Conservation (phyloP, 352 stramenopile species). For the Phytophthora agathidicida region DNA sequence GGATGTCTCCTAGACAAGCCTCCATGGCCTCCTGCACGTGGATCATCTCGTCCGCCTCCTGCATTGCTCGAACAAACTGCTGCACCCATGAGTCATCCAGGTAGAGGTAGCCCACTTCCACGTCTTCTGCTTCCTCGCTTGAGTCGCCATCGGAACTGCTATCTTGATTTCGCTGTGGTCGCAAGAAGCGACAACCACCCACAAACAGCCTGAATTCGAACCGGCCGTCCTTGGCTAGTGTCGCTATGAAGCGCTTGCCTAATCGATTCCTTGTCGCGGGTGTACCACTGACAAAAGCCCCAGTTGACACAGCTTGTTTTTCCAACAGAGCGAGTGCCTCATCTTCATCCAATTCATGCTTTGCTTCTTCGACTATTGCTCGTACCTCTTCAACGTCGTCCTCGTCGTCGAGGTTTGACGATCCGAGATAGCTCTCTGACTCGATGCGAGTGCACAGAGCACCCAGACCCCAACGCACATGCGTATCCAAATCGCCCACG, state of each 20-base stretch:
- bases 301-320: conserved; percentile 43
- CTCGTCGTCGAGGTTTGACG: conserved; percentile 32
- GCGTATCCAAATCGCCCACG: conserved; percentile 71
- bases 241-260: conserved; percentile 62
- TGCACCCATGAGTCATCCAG: conserved; percentile 60
- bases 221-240: conserved; percentile 71
- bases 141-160: conserved; percentile 9
- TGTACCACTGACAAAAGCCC: conserved; percentile 13
- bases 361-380: conserved; percentile 10
- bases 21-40: conserved; percentile 68
- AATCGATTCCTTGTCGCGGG: conserved; percentile 23
- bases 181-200: conserved; percentile 42
- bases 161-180: conserved; percentile 15
- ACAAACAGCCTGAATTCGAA: conserved; percentile 67
- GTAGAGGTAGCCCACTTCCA: conserved; percentile 44
- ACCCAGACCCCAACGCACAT: conserved; percentile 65
- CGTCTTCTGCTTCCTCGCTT: conserved; percentile 12
- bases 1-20: conserved; percentile 89
- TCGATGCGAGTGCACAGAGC: conserved; percentile 59
- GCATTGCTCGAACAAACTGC: conserved; percentile 48
- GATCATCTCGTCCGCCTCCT: conserved; percentile 69
- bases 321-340: conserved; percentile 65
- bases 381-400: conserved; percentile 18
- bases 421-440: conserved; percentile 53
- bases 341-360: conserved; percentile 62